Base-by-base conservation (phyloP, 768 basidiomycete species). In the Russula foetens region DNA sequence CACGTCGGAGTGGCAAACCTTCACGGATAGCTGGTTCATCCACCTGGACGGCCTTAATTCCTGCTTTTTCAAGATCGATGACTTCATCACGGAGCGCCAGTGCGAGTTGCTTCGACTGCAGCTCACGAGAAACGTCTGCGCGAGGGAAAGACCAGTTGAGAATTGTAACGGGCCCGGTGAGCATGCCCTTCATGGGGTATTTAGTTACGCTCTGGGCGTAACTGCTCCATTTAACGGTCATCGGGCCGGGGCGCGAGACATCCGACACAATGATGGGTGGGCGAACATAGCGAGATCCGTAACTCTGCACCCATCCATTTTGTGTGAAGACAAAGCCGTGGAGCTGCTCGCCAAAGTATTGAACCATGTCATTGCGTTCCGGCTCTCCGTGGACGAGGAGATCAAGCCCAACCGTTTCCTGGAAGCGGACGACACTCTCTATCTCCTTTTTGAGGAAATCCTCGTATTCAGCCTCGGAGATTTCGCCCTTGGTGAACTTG, bases 61-160 rank as follows among this genome's bases (percentile, higher is more conserved):
- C 92, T 63, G 92, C 97, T 74, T 88, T 88, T 79, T 95, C 92
- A 69, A 98, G 90, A 78, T 99, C 97, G 67, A 93, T 67, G 65
- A 99, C 97, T 75, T 99, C 97, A 71, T 98, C 97, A 67, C 97
- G 94, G 71, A 99, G 92, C 58, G 97, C 88, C 65, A 99, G 84
- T 58, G 97, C 97, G 67, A 99, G 85, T 75, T 99, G 97, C 81
- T 95, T 93, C 73, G 93, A 94, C 79, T 99, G 97, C 66, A 95
- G 75, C 77, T 98, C 96, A 72, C 92, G 91, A 56, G 89, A 84
- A 67, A 98, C 89, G 72, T 99, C 97, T 67, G 92, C 92, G 75
- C 97, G 96, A 71, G 97, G 97, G 95, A 99, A 99, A 35, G 97
- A 98, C 97, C 97, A 99, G 83, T 98, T 98, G 76, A 98, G 85